These are phyloP conservation scores for Pyricularia pennisetigena DNA, from an alignment of 2,329 filamentous ascomycete species.

Conservation along the genomic window DNA sequence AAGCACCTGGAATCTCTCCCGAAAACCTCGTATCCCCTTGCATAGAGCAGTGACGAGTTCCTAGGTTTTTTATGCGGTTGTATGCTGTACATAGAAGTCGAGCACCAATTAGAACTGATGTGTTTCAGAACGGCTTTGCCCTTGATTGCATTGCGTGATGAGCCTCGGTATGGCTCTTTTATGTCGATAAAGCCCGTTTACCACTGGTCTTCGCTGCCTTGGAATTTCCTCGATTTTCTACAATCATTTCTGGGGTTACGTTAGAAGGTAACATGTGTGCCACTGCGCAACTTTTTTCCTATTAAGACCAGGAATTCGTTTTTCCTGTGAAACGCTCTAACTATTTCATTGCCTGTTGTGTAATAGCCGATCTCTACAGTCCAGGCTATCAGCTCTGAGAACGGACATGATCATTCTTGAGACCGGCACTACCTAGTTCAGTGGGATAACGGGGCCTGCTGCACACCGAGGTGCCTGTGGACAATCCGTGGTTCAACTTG, in stretches of 20 bases:
- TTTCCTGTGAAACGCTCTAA: neutral
- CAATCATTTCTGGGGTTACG: too few relatives aligned
- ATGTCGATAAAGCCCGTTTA: neutral
- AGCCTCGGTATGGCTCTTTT: neutral
- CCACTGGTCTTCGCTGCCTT: neutral
- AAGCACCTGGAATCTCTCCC: conserved; percentile 75
- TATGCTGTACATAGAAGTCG: conserved; percentile 4
- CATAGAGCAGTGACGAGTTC: conserved; percentile 4
- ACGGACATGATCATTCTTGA: neutral
- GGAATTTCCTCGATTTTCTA: neutral
- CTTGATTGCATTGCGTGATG: neutral
- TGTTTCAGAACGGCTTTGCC: neutral
- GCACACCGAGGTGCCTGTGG: neutral
- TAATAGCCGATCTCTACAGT: neutral
- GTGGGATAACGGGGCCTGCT: neutral
- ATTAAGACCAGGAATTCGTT: neutral
- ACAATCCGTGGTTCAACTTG: neutral
- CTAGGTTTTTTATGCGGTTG: neutral
- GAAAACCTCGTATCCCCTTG: conserved; percentile 71
- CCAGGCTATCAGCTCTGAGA: neutral
- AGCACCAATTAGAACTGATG: neutral
- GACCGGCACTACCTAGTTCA: neutral
- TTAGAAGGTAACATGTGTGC: neutral
- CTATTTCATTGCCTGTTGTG: neutral
- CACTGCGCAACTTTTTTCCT: neutral